phyloP scores from a whole-genome alignment of 495 filamentous ascomycete genomes.

The Paragyromitra xinjiangensis region DNA sequence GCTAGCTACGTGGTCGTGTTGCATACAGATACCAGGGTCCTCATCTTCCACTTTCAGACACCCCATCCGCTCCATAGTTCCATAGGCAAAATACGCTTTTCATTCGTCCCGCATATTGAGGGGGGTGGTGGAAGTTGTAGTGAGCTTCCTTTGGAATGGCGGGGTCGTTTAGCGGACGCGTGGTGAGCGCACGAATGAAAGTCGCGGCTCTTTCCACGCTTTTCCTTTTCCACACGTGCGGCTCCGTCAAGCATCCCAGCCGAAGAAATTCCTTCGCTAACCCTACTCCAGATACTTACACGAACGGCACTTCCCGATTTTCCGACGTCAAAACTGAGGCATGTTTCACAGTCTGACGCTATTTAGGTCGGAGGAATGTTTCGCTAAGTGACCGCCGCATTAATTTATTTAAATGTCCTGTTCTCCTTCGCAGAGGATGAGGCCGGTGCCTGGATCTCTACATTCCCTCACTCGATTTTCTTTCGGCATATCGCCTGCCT shows the following conservation, averaged over 20 bases:
- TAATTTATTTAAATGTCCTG: conserved; percentile 10
- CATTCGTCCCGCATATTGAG: conserved; percentile 22
- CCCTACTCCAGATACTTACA: background rate
- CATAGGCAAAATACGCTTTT: conserved; percentile 23
- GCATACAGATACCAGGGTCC: conserved; percentile 40
- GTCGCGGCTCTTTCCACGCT: conserved; percentile 37
- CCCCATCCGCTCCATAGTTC: conserved; percentile 28
- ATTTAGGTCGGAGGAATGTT: conserved; percentile 23
- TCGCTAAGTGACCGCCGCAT: conserved; percentile 20
- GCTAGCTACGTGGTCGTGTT: conserved; percentile 44
- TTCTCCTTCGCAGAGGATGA: conserved; percentile 10
- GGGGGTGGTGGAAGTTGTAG: conserved; percentile 10
- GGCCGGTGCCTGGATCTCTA: conserved; percentile 29
- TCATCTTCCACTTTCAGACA: conserved; percentile 42
- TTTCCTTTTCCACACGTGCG: conserved; percentile 27
- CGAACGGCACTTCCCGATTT: conserved; percentile 40
- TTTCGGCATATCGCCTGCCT: conserved; percentile 16
- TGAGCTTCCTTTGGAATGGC: conserved; percentile 36
- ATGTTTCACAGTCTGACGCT: conserved; percentile 42
- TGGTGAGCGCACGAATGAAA: conserved; percentile 28
- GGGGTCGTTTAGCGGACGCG: conserved; percentile 31
- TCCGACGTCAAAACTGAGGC: conserved; percentile 36
- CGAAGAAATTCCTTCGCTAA: conserved; percentile 37
- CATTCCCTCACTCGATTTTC: conserved; percentile 20
- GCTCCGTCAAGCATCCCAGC: conserved; percentile 32